These are phyloP conservation scores for Solanum appendiculatum DNA, from an alignment of 257 asterid species.

Conservation along the genomic window DNA sequence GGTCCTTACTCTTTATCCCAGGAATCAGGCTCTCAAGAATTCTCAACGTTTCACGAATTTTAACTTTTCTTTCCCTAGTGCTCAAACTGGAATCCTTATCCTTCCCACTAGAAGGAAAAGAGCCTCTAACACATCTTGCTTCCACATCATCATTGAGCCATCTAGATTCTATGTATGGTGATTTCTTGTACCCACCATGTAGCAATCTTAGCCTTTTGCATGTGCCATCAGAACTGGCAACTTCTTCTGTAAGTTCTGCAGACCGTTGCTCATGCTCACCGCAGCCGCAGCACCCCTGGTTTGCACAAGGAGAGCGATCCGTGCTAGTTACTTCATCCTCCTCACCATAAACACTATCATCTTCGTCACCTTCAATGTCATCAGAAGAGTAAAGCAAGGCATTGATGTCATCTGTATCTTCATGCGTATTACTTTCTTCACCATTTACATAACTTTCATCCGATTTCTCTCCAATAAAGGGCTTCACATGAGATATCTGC, in stretches of 20 bases:
- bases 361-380: slow-evolving; percentile 12
- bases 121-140: slow-evolving; percentile 19
- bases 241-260: slow-evolving; percentile 34
- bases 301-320: slow-evolving; percentile 28
- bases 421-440: slow-evolving; percentile 47
- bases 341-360: slow-evolving; percentile 24
- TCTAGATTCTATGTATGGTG: slow-evolving; percentile 26
- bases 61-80: slow-evolving; percentile 24
- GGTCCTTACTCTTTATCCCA: slow-evolving; percentile 38
- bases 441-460: slow-evolving; percentile 26
- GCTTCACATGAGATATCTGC: slow-evolving; percentile 9
- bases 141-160: slow-evolving; percentile 8
- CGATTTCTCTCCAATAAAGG: slow-evolving; percentile 20
- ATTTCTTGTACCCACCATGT: slow-evolving; percentile 51
- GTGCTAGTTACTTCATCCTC: slow-evolving; percentile 71
- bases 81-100: slow-evolving; percentile 10
- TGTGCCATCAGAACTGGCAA: slow-evolving; percentile 37
- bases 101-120: neutral
- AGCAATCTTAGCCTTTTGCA: slow-evolving; percentile 55
- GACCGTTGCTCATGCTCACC: slow-evolving; percentile 11
- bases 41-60: slow-evolving; percentile 32
- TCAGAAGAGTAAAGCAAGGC: slow-evolving; percentile 65
- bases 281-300: slow-evolving; percentile 5
- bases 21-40: slow-evolving; percentile 48
- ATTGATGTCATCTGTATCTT: slow-evolving; percentile 63